Evolutionary conservation across 768 basidiomycete genomes (phyloP), one percentile per base, ranked within the genome.

Genomic region (Russula compacta): DNA sequence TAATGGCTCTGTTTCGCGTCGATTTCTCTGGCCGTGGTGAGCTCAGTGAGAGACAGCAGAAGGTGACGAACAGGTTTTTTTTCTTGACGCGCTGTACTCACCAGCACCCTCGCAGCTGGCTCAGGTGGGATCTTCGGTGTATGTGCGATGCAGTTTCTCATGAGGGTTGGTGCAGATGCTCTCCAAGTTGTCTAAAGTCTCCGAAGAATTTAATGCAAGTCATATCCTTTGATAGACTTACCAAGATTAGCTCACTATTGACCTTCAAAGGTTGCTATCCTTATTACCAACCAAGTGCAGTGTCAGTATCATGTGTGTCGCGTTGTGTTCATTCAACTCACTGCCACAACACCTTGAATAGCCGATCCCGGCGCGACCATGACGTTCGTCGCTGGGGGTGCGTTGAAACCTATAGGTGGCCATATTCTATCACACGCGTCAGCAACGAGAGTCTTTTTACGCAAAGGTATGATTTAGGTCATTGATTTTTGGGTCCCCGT

Each of bases 1-100:
- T 98, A 63, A 95, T 98, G 92, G 95, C 95, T 33, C 80, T 95
- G 6, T 98, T 98, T 72, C 84, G 93, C 19, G 90, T 93, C 47
- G 95, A 98, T 73, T 98, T 78, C 71, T 91, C 90, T 4, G 95
- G 95, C 21, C 78, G 95, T 76, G 95, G 95, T 35, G 95, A 97
- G 71, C 74, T 97, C 43, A 94, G 92, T 66, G 93, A 95, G 75
- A 80, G 94, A 54, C 94, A 95, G 70, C 95, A 98, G 71, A 93
- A 93, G 76, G 89, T 84, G 52, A 48, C 67, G 9, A 51, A 29
- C 29, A 17, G 6, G 7, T 17, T 29, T 17, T 29, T 17, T 60
- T 40, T 14, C 33, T 36, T 15, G 17, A 33, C 10, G 46, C 42
- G 21, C 35, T 54, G 53, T 61, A 65, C 51, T 68, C 47, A 70